Percentiles rank a stretch among this genome's conserved stretches.
Conservation (phyloP, 2,329 filamentous ascomycete genomes). For the Pochonia chlamydosporia region DNA sequence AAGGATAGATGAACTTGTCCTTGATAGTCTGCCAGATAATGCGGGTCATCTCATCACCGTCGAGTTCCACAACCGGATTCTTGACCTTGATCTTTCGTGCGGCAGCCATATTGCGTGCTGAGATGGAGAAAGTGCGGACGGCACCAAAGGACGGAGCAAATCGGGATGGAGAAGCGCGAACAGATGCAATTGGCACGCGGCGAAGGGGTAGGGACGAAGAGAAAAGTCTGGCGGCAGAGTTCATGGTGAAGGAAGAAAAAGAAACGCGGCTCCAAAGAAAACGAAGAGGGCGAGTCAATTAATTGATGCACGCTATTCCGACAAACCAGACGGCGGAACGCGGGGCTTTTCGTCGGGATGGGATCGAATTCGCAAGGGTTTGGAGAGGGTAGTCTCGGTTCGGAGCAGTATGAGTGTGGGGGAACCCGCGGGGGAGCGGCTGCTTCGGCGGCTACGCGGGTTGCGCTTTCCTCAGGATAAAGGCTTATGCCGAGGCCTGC, state of each 20-base stretch:
- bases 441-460: not conserved
- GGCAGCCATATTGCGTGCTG: constrained; percentile 57
- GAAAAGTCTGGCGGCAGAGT: constrained; percentile 23
- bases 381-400: constrained; percentile 1
- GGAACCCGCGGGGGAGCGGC: constrained; percentile 1
- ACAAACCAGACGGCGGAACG: constrained; percentile 2
- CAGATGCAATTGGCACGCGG: constrained; percentile 19
- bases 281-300: constrained; percentile 10
- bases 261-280: constrained; percentile 15
- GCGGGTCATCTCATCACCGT: constrained; percentile 93
- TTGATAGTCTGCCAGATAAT: constrained; percentile 99
- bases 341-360: constrained; percentile 1
- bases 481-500: not conserved
- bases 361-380: not conserved
- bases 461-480: not conserved
- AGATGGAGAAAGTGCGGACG: constrained; percentile 50
- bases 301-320: not conserved
- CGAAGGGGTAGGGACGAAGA: constrained; percentile 22
- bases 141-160: constrained; percentile 41
- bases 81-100: constrained; percentile 94
- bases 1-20: constrained; percentile 96
- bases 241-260: constrained; percentile 16
- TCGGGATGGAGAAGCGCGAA: constrained; percentile 26
- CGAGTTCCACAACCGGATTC: constrained; percentile 96
- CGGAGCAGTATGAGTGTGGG: not conserved